Conservation (phyloP, 164 flowering plant species). For the Litsea cubeba region DNA sequence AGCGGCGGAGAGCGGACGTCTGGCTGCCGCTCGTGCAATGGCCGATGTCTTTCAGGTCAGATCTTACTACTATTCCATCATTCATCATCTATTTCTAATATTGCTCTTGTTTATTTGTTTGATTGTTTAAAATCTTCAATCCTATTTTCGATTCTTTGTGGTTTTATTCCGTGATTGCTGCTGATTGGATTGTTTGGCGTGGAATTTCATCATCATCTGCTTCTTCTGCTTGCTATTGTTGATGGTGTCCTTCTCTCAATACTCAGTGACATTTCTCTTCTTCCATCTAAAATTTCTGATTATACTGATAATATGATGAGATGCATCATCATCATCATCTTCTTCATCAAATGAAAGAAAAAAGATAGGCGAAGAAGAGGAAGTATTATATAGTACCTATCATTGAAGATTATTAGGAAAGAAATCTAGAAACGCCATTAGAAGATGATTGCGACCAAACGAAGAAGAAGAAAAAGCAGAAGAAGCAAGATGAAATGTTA, state of each 20-base stretch:
- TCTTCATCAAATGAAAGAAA: no score
- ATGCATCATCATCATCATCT: no score
- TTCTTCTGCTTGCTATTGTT: neutral
- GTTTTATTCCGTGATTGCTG: neutral
- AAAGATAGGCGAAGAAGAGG: no score
- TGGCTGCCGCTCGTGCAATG: conserved; percentile 61
- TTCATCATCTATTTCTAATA: neutral
- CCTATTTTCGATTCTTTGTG: neutral
- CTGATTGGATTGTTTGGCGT: no score
- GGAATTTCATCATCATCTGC: neutral
- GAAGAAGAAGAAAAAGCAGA: neutral
- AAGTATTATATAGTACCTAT: no score
- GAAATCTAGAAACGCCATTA: neutral
- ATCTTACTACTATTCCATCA: neutral
- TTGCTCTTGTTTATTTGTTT: neutral
- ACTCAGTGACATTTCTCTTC: no score
- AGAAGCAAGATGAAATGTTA: no score
- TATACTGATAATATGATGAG: neutral
- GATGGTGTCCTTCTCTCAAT: no score
- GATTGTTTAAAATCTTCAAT: neutral
- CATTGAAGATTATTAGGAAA: no score
- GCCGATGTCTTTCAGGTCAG: conserved; percentile 60
- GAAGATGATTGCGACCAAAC: neutral
- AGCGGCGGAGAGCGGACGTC: conserved; percentile 39
- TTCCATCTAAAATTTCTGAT: no score